These are phyloP conservation scores for Cercospora brassicicola DNA, from an alignment of 2,329 filamentous ascomycete genomes.

Conservation along the genomic window DNA sequence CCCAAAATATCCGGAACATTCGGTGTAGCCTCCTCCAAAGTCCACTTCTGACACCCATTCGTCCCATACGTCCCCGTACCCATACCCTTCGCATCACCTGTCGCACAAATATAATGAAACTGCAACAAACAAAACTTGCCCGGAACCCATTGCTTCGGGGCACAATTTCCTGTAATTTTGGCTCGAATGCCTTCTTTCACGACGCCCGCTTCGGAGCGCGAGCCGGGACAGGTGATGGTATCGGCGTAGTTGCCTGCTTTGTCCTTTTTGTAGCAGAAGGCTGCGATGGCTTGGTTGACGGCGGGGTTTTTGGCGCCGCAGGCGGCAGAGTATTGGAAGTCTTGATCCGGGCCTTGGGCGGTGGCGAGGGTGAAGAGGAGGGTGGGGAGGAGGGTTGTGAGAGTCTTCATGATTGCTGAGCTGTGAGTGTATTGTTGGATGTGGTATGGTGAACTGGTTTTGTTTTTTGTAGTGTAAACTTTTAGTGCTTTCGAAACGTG, in stretches of 20 bases:
- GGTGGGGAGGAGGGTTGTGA: background rate
- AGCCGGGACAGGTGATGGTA: slow-evolving; percentile 24
- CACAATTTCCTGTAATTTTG: slow-evolving; percentile 26
- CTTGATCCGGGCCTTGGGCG: slow-evolving; percentile 9
- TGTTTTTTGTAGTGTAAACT: background rate
- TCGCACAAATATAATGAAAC: slow-evolving; percentile 30
- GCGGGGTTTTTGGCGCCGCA: slow-evolving; percentile 27
- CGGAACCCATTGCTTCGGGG: slow-evolving; percentile 29
- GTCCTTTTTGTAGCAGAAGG: slow-evolving; percentile 25
- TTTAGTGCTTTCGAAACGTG: background rate
- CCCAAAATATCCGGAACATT: background rate
- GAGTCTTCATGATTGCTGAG: background rate
- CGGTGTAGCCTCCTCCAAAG: slow-evolving; percentile 13
- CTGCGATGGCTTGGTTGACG: slow-evolving; percentile 27
- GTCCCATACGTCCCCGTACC: slow-evolving; percentile 19
- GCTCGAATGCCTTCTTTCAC: slow-evolving; percentile 16
- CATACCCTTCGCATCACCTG: slow-evolving; percentile 6
- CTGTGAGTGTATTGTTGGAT: background rate
- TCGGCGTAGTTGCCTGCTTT: slow-evolving; percentile 9
- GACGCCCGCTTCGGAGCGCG: slow-evolving; percentile 21
- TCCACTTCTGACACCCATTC: slow-evolving; percentile 27
- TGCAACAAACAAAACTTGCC: slow-evolving; percentile 28
- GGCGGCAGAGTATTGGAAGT: slow-evolving; percentile 27
- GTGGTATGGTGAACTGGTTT: background rate
- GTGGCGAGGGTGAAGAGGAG: slow-evolving; percentile 8